Conservation (phyloP, 2,329 filamentous ascomycete genomes). For the Alternaria consortialis region DNA sequence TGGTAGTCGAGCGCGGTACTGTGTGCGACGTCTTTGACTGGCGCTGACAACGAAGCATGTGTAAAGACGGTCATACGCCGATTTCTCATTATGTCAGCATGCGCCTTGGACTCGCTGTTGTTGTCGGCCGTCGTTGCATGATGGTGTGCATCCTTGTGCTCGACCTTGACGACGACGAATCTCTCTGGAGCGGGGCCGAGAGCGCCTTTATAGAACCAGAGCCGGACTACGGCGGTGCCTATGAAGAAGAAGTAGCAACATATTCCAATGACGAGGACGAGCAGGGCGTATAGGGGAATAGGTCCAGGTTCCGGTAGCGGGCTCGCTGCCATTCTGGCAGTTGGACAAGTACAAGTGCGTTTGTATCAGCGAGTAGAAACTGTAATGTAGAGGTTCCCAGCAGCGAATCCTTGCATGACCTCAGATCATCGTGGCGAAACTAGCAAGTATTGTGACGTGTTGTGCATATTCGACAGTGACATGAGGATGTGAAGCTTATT, state of each 20-base stretch:
- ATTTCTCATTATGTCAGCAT: not conserved
- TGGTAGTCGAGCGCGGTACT: slow-evolving; percentile 2
- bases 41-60: not conserved
- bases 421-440: not conserved
- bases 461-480: not conserved
- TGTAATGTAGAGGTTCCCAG: not conserved
- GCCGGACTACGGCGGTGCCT: slow-evolving; percentile 28
- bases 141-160: not conserved
- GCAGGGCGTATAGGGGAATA: slow-evolving; percentile 23
- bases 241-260: slow-evolving; percentile 33
- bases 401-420: not conserved
- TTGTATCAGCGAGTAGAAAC: not conserved
- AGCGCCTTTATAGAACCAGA: slow-evolving; percentile 39
- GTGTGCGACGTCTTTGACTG: not conserved
- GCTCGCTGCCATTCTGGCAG: not conserved
- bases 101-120: not conserved
- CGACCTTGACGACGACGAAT: slow-evolving; percentile 29
- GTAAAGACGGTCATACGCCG: slow-evolving; percentile 5
- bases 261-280: slow-evolving; percentile 25
- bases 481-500: not conserved
- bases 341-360: not conserved
- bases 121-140: not conserved
- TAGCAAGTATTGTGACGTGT: not conserved
- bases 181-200: slow-evolving; percentile 28
- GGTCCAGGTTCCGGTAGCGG: not conserved